phyloP scores from a whole-genome alignment of 2,329 filamentous ascomycete species.

The Trichothecium roseum region DNA sequence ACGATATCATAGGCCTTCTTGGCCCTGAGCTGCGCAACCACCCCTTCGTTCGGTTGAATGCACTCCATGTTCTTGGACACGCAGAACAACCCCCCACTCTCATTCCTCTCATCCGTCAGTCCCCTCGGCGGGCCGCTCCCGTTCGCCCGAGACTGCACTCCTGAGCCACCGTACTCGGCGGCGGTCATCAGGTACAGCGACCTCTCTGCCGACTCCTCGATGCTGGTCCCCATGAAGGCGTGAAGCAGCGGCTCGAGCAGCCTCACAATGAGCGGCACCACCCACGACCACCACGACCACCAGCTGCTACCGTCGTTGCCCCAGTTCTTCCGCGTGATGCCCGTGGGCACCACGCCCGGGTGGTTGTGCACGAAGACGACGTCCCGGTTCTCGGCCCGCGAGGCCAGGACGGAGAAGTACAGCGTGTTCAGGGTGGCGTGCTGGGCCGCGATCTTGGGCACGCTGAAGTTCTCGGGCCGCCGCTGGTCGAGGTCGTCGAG shows the following conservation, averaged over 20 bases:
- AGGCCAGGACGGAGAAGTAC: too few relatives aligned
- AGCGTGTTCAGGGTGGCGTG: too few relatives aligned
- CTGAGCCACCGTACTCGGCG: neutral
- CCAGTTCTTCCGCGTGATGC: neutral
- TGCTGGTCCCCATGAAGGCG: neutral
- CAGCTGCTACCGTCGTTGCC: neutral
- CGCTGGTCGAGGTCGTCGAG: constrained; percentile 1
- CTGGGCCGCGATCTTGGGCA: neutral
- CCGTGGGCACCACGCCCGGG: neutral
- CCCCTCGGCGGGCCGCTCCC: too few relatives aligned
- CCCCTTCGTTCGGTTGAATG: too few relatives aligned
- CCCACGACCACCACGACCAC: too few relatives aligned
- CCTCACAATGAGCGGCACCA: neutral
- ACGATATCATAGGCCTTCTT: too few relatives aligned
- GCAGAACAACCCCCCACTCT: too few relatives aligned
- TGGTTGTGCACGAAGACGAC: constrained; percentile 1
- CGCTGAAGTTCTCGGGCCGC: neutral
- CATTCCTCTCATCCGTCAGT: too few relatives aligned
- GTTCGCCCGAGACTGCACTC: neutral
- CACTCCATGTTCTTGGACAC: too few relatives aligned
- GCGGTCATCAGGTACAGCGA: neutral
- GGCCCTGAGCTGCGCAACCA: too few relatives aligned
- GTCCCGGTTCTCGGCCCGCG: neutral
- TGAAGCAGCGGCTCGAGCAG: neutral
- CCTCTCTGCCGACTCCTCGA: neutral